phyloP scores from a whole-genome alignment of 164 flowering plant species.

The Magnolia officinalis region DNA sequence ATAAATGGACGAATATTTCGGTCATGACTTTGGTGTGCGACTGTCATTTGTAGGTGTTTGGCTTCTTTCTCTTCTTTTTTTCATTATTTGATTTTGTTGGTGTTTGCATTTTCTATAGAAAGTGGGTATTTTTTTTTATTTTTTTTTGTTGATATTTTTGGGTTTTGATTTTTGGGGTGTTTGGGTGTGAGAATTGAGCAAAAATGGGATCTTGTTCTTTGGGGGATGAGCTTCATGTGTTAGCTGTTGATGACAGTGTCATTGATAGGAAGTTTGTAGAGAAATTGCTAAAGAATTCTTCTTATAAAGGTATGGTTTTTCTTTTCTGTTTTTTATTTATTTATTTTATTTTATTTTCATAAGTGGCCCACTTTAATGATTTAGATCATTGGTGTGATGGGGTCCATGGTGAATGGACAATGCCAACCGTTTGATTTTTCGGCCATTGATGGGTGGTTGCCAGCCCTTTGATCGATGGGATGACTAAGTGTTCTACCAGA shows the following conservation, averaged over 20 bases:
- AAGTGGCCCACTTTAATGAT: no score
- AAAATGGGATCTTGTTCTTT: conserved; percentile 18
- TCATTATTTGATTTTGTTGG: no score
- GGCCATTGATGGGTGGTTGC: no score
- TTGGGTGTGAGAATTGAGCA: background rate
- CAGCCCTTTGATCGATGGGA: no score
- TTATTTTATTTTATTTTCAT: no score
- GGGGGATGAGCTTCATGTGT: conserved; percentile 53
- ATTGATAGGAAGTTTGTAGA: conserved; percentile 63
- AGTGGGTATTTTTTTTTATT: no score
- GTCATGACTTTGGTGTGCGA: no score
- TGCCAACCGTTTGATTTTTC: no score
- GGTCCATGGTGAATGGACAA: background rate
- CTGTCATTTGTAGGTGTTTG: no score
- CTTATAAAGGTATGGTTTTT: conserved; percentile 53
- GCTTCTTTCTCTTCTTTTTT: background rate
- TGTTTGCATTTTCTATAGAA: no score
- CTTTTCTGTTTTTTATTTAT: background rate
- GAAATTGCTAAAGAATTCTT: conserved; percentile 47
- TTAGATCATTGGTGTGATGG: background rate
- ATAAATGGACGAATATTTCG: conserved; percentile 2
- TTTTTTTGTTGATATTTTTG: no score
- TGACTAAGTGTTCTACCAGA: no score
- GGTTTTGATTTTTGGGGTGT: background rate
- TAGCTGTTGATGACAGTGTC: conserved; percentile 76